These are phyloP conservation scores for Isatis lusitanica DNA, from an alignment of 441 rosid genomes.

Conservation along the genomic window DNA sequence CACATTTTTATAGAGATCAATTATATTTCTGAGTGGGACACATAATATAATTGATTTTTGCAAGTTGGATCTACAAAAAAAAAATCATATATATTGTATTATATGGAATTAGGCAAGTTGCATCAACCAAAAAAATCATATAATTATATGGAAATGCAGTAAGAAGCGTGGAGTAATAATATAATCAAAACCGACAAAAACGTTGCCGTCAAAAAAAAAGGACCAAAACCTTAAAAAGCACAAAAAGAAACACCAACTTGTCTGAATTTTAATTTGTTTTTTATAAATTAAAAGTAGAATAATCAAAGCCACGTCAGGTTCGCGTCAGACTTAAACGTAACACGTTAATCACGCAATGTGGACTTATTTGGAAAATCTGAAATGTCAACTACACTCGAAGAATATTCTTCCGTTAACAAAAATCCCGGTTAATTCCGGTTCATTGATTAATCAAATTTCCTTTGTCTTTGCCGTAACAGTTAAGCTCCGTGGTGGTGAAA, in stretches of 20 bases:
- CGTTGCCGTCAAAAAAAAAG: background rate
- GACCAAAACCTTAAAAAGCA: constrained; percentile 12
- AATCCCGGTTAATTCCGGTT: constrained; percentile 25
- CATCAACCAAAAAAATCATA: background rate
- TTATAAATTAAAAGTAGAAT: background rate
- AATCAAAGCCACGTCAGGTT: constrained; percentile 18
- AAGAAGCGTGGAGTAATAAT: background rate
- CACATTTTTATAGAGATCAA: background rate
- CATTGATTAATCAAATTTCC: background rate
- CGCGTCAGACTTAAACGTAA: constrained; percentile 10
- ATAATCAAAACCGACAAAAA: background rate
- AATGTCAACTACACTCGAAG: constrained; percentile 13
- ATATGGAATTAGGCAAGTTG: background rate
- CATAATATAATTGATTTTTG: background rate
- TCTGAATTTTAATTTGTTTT: background rate
- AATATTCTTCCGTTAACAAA: constrained; percentile 13
- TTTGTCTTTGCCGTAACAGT: constrained; percentile 39
- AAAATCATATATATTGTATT: background rate
- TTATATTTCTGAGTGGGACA: background rate
- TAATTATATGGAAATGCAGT: background rate
- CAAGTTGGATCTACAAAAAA: background rate
- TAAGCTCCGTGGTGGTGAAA: constrained; percentile 64
- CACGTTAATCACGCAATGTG: constrained; percentile 30
- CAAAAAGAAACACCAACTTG: constrained; percentile 9
- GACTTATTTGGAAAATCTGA: background rate